These are phyloP conservation scores for Erigeron philadelphicus DNA, from an alignment of 140 eudicot species.

Conservation along the genomic window DNA sequence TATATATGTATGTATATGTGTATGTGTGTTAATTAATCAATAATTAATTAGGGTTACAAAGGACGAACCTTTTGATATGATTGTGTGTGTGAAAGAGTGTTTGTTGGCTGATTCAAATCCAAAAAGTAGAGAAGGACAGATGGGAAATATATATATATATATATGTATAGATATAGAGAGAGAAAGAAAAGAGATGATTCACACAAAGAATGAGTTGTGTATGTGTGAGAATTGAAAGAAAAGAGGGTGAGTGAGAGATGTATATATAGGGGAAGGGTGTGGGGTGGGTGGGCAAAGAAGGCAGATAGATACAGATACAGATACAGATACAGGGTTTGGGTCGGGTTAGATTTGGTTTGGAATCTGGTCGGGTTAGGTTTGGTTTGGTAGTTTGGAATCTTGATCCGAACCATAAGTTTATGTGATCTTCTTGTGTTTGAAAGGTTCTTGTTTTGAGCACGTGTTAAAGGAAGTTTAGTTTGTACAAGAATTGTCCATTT, in stretches of 20 bases:
- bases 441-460: conserved; percentile 12
- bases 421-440: background rate
- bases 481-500: background rate
- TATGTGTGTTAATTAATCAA: background rate
- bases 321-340: background rate
- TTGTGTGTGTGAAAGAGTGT: background rate
- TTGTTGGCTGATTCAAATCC: conserved; percentile 32
- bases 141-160: too few relatives aligned
- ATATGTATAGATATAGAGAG: background rate
- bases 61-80: conserved; percentile 26
- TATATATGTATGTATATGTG: too few relatives aligned
- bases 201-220: conserved; percentile 15
- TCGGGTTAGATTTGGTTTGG: background rate
- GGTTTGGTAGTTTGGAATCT: background rate
- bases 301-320: background rate
- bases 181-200: conserved; percentile 11
- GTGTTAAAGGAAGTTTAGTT: background rate
- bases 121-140: conserved; percentile 13
- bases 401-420: background rate
- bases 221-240: conserved; percentile 23
- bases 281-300: conserved; percentile 21
- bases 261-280: conserved; percentile 36
- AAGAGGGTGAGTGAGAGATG: conserved; percentile 22
- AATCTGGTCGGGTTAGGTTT: background rate
- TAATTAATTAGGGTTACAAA: background rate